A percentile compares a stretch with the other conserved stretches of the same genome.
Evolutionary conservation across 352 stramenopile species (phyloP).

Genomic region (Phytophthora cryptogea): DNA sequence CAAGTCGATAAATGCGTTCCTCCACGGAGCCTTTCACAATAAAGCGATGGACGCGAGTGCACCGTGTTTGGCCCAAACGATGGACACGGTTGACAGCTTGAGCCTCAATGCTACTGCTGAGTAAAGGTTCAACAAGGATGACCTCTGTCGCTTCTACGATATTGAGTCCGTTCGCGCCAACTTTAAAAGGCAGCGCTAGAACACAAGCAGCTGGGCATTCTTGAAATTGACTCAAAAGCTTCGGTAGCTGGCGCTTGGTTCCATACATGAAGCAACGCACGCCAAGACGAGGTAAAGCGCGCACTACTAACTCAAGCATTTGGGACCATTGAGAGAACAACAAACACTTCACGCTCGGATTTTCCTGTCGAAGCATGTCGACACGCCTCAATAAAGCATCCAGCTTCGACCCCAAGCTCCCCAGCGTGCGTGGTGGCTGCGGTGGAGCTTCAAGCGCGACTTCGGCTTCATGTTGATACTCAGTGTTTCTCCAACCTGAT

Average conservation of each 20-base stretch:
- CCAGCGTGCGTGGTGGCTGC: constrained; percentile 5
- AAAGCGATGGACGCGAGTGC: constrained; percentile 89
- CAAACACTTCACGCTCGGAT: constrained; percentile 82
- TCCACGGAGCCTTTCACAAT: constrained; percentile 90
- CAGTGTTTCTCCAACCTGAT: constrained; percentile 6
- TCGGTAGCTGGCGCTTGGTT: constrained; percentile 56
- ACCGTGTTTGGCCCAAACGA: constrained; percentile 87
- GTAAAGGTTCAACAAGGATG: constrained; percentile 90
- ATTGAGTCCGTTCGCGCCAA: constrained; percentile 92
- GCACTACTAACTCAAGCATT: constrained; percentile 59
- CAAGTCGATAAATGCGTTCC: constrained; percentile 76
- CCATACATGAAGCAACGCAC: constrained; percentile 79
- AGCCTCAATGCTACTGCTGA: constrained; percentile 85
- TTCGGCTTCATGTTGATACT: constrained; percentile 1
- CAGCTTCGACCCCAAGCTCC: constrained; percentile 72
- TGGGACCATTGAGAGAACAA: constrained; percentile 94
- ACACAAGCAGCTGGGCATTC: constrained; percentile 52
- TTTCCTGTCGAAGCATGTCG: constrained; percentile 43
- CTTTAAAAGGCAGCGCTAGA: constrained; percentile 83
- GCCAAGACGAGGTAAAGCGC: constrained; percentile 40
- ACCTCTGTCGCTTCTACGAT: constrained; percentile 92
- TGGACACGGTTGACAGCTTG: constrained; percentile 92
- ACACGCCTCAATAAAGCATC: constrained; percentile 64
- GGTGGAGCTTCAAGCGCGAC: neutral
- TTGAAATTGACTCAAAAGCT: constrained; percentile 61